Conservation (phyloP, 495 filamentous ascomycete species). For the Neurospora pannonica region DNA sequence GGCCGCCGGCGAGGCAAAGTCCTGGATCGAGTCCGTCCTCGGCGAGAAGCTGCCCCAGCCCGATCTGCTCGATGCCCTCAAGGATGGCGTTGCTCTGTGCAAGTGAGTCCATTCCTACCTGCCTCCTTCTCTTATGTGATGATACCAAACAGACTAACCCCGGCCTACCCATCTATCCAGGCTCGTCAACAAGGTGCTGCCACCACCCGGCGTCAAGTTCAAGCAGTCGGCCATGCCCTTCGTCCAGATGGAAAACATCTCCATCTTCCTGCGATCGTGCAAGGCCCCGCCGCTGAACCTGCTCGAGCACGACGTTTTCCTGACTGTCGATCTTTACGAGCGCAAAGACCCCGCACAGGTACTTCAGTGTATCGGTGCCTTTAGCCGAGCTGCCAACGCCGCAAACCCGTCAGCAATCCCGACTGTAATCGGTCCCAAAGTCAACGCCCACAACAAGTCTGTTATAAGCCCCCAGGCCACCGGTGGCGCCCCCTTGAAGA, state of each 20-base stretch:
- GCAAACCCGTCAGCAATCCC: constrained; percentile 66
- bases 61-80: constrained; percentile 77
- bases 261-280: constrained; percentile 84
- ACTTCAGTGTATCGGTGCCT: constrained; percentile 82
- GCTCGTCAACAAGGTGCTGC: constrained; percentile 73
- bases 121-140: neutral
- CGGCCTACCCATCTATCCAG: constrained; percentile 30
- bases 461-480: constrained; percentile 63
- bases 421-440: constrained; percentile 56
- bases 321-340: constrained; percentile 96
- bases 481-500: constrained; percentile 26
- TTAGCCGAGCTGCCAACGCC: constrained; percentile 78
- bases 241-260: constrained; percentile 99
- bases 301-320: constrained; percentile 88
- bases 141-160: constrained; percentile 12
- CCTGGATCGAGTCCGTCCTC: constrained; percentile 83
- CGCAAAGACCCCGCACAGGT: constrained; percentile 95
- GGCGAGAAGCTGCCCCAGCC: constrained; percentile 57
- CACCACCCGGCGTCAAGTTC: constrained; percentile 62
- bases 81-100: constrained; percentile 87
- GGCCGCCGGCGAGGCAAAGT: constrained; percentile 74
- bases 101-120: constrained; percentile 48
- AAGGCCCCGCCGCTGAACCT: constrained; percentile 75
- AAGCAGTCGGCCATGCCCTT: constrained; percentile 91
- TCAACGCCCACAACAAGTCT: constrained; percentile 41